These are phyloP conservation scores for Pythium rhizo-oryzae DNA, from an alignment of 352 stramenopile genomes.

Conservation along the genomic window DNA sequence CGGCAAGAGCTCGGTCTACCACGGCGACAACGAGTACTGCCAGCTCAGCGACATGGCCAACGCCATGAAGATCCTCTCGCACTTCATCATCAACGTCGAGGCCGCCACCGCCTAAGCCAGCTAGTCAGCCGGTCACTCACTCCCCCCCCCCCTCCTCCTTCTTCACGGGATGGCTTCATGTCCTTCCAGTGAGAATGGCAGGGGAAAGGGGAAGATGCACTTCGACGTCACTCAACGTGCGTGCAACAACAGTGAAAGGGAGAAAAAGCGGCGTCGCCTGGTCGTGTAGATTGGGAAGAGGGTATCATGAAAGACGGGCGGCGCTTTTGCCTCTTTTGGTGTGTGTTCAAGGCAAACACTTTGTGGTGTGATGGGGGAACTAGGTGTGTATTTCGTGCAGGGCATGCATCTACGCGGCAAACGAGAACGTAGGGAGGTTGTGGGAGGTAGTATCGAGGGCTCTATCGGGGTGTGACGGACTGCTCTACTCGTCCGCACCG, in stretches of 20 bases:
- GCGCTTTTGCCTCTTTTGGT: too few relatives aligned
- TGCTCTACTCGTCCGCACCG: slow-evolving; percentile 6
- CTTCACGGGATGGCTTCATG: neutral
- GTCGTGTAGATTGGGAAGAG: neutral
- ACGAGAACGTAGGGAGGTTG: neutral
- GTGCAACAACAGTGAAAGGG: neutral
- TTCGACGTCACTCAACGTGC: too few relatives aligned
- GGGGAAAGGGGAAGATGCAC: too few relatives aligned
- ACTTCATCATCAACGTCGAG: slow-evolving; percentile 80
- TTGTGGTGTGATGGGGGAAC: too few relatives aligned
- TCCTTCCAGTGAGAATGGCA: too few relatives aligned
- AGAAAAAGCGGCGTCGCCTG: neutral
- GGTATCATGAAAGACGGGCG: too few relatives aligned
- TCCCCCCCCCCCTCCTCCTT: too few relatives aligned
- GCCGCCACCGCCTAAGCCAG: slow-evolving; percentile 27
- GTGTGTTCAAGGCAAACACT: too few relatives aligned
- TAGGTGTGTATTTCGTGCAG: too few relatives aligned
- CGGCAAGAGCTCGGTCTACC: slow-evolving; percentile 85
- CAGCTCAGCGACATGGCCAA: slow-evolving; percentile 86
- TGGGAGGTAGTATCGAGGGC: neutral
- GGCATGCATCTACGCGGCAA: neutral
- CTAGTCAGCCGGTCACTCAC: too few relatives aligned
- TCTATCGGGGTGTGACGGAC: neutral
- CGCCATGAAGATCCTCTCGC: slow-evolving; percentile 85
- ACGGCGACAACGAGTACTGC: slow-evolving; percentile 94